Base-by-base conservation (phyloP, 2,329 filamentous ascomycete genomes). In the Eurotiales sp. region DNA sequence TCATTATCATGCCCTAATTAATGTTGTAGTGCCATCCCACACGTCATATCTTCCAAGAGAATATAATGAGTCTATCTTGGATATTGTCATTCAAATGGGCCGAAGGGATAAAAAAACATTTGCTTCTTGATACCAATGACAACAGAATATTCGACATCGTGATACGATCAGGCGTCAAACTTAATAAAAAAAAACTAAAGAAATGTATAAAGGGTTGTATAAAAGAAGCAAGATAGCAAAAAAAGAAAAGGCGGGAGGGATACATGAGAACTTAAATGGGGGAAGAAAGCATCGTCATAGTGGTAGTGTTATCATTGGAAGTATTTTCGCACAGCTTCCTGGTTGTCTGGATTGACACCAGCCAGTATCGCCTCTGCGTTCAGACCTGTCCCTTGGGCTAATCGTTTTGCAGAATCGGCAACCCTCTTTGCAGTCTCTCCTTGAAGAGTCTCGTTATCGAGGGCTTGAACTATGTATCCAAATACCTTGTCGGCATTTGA, bases 391-490 rank as follows among this genome's bases (percentile, higher is more conserved):
- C 81, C 80, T 55, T 84, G 79, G 36, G 96, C 80, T 46, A 99
- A 78, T 47, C 82, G 75, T 74, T 95, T 95, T 30, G 88, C 88
- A 2, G 89, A 85, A 40, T 77, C 77, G 27, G 90, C 88, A 52
- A 96, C 87, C 55, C 86, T 84, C 55, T 77, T 81, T 22, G 88
- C 89, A 17, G 87, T 90, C 64, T 90, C 84, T 17, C 91, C 91
- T 64, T 91, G 88, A 36, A 99, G 77, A 15, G 91, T 92, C 65
- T 96, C 90, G 5, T 89, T 87, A 65, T 96, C 92, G 12, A 99
- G 83, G 17, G 91, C 92, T 68, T 95, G 86, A 22, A 86, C 89
- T 51, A 97, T 88, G 62, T 84, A 87, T 22, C 86, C 82, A 66
- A 99, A 97, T 54, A 91, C 81, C 68, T 90, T 90, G 58, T 82